Evolutionary conservation across 192 early-diverging fungal genomes (phyloP).

Genomic region (Gonapodya prolifera): DNA sequence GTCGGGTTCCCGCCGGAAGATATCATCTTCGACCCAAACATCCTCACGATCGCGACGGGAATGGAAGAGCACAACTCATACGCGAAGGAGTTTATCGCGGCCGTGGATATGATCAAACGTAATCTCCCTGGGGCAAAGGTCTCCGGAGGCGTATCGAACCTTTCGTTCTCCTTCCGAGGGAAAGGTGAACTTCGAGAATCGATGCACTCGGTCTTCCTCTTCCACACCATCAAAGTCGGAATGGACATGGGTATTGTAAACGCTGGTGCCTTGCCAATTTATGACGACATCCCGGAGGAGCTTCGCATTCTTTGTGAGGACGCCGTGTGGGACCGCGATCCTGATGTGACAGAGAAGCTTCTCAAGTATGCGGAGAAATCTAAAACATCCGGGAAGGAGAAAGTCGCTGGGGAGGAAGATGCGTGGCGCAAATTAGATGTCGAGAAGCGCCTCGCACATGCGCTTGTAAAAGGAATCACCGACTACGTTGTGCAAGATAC

Average conservation of each 20-base stretch:
- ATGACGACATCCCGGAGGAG: slow-evolving; percentile 93
- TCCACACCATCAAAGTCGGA: slow-evolving; percentile 66
- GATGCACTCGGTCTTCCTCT: slow-evolving; percentile 93
- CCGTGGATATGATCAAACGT: slow-evolving; percentile 57
- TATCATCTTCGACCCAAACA: slow-evolving; percentile 86
- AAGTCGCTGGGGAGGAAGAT: slow-evolving; percentile 54
- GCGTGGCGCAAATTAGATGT: slow-evolving; percentile 72
- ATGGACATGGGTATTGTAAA: slow-evolving; percentile 99
- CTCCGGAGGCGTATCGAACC: slow-evolving; percentile 91
- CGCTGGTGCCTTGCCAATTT: slow-evolving; percentile 87
- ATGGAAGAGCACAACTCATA: slow-evolving; percentile 97
- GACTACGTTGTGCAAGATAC: slow-evolving; percentile 87
- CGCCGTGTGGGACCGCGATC: slow-evolving; percentile 82
- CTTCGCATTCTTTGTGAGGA: slow-evolving; percentile 81
- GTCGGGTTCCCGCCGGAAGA: slow-evolving; percentile 77
- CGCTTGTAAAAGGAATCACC: slow-evolving; percentile 87
- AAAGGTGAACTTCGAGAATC: slow-evolving; percentile 85
- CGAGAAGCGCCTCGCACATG: slow-evolving; percentile 60
- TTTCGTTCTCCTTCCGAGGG: slow-evolving; percentile 95
- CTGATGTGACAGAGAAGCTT: slow-evolving; percentile 87
- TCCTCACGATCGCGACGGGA: slow-evolving; percentile 89
- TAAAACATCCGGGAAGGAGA: slow-evolving; percentile 34
- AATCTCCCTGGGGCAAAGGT: slow-evolving; percentile 81
- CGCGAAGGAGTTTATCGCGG: slow-evolving; percentile 85
- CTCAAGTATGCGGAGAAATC: slow-evolving; percentile 64